Evolutionary conservation across 306 rosid species (phyloP).

Genomic region (Inga oerstediana): DNA sequence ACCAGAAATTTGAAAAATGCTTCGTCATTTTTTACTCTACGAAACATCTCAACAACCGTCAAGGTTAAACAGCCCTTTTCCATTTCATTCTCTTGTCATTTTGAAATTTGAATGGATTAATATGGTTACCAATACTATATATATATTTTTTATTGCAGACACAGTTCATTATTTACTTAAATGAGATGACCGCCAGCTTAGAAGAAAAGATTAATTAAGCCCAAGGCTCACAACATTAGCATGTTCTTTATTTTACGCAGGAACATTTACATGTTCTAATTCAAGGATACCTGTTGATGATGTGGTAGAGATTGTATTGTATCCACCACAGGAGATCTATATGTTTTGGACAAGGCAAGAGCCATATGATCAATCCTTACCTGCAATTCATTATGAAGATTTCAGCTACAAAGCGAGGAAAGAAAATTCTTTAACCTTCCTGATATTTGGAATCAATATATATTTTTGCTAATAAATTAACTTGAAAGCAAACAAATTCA

Average conservation of each 20-base stretch:
- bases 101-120: neutral
- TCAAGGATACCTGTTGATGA: constrained; percentile 84
- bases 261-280: constrained; percentile 23
- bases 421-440: neutral
- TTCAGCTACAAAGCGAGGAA: neutral
- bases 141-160: neutral
- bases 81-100: constrained; percentile 1
- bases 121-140: neutral
- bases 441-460: neutral
- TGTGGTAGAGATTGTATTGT: constrained; percentile 92
- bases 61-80: neutral
- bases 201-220: neutral
- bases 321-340: constrained; percentile 77
- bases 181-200: neutral
- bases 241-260: neutral
- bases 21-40: neutral
- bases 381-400: constrained; percentile 50
- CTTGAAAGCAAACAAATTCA: neutral
- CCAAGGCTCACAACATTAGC: neutral
- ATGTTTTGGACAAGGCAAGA: constrained; percentile 81
- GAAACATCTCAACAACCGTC: constrained; percentile 8
- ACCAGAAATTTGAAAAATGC: neutral
- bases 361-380: constrained; percentile 90
- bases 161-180: neutral
- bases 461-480: neutral